Base-by-base conservation (phyloP, 805 yeast species). In the Metschnikowia lachancei region DNA sequence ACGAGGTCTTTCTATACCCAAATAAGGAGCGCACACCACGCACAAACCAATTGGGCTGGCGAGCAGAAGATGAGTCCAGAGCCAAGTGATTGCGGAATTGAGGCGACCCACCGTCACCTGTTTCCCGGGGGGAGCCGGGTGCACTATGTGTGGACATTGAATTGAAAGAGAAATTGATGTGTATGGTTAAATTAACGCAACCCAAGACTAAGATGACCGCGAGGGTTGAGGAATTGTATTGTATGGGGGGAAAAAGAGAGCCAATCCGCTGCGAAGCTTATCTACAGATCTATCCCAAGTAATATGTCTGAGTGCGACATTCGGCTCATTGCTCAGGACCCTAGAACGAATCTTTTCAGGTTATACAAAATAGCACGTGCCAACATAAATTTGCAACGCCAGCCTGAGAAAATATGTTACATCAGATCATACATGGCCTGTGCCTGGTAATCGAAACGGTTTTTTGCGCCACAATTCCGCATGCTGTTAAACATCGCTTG, bases 1-100 rank as follows among this genome's bases (percentile, higher is more conserved):
- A 70, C 1, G 87, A 75, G 0, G 91, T 84, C 64, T 85, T 85
- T 51, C 92, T 66, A 66, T 85, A 85, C n/a, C 85, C 82, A 61
- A 84, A 81, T 0, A 77, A 62, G 5, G 82, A 71, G 45, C 83
- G 71, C 22, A 69, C 37, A 32, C 56, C 52, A 28, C 61, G 54
- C 10, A 67, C 56, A 50, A 70, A 54, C 48, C 52, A 49, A 43
- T 52, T 52, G 42, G 55, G 51, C 36, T 18, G 37, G 24, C 24
- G 40, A 3, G 49, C 29, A 6, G 48, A 32, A n/a, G 35, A 12
- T 12, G 48, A 39, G 28, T 16, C 37, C 16, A 20, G 5, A n/a
- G 24, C 43, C 20, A 39, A 34, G 29, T 36, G 31, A 41, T 43
- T 18, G 30, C 45, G 41, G 37, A 43, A 20, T 30, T 47, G 13